Base-by-base conservation (phyloP, 169 alveolate genomes). In the Plasmodium gaboni region DNA sequence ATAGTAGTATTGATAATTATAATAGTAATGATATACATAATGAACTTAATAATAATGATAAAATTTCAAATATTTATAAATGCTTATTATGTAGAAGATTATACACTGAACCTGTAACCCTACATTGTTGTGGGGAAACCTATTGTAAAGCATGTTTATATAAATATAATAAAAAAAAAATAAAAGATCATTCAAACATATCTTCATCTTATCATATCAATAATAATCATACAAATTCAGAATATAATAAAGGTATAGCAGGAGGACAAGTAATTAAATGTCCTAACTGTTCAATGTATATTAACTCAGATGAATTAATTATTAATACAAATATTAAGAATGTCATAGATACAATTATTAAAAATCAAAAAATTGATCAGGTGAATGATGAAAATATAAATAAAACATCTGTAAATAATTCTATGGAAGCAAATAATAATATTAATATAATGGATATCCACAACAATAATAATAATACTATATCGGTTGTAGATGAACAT, bases 71-170 rank as follows among this genome's bases (percentile, higher is more conserved):
- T 61, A 67, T 93, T 2, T 76, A 92, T 61, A 93, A 94, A 63
- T 95, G 97, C 70, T 92, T 92, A 10, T 86, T 94, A 38, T 95
- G 97, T 74, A 83, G 92, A 55, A 93, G 93, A 65, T 88, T 94
- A 71, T 95, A 94, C 71, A 83, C 94, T 38, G 88, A 94, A 26
- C 97, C 97, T 0, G 95, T 95, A 65, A 86, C 96, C 1, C 78
- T 96, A 50, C 93, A 94, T 15, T 95, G 97, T 69, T 95, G 97
- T 76, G 97, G 97, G 4, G 97, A 95, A 63, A 92, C 97, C 7
- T 95, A 92, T 55, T 95, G 97, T 73, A 94, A 93, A 53, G 92
- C 86, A 2, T 94, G 96, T 91, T 59, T 94, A 22, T 63, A 87
- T 42, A 92, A 87, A 67, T 76, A 71, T 51, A 69, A 83, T 17